These are phyloP conservation scores for Candida khao-thaluensis DNA, from an alignment of 805 yeast genomes.

Conservation along the genomic window DNA sequence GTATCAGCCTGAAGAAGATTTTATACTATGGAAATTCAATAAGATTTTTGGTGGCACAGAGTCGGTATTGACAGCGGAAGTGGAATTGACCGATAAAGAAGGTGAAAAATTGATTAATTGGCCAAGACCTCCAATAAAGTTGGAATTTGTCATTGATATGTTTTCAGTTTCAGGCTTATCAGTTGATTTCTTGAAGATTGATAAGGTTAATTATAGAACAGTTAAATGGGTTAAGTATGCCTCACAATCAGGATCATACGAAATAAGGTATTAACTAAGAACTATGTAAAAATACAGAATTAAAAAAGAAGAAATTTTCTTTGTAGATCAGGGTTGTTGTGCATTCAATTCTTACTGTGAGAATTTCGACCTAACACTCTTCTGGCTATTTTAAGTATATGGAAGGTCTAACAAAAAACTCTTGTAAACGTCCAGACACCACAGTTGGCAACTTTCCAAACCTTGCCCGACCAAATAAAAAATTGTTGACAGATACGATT, in stretches of 20 bases:
- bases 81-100: slow-evolving; percentile 34
- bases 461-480: background rate
- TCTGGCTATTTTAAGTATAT: too few species aligned
- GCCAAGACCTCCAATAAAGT: slow-evolving; percentile 74
- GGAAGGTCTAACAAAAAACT: slow-evolving; percentile 1
- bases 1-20: slow-evolving; percentile 62
- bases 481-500: background rate
- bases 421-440: background rate
- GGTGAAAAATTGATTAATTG: slow-evolving; percentile 33
- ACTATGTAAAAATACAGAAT: too few species aligned
- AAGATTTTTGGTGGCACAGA: slow-evolving; percentile 69
- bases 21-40: slow-evolving; percentile 67
- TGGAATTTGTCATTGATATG: slow-evolving; percentile 69
- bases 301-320: too few species aligned
- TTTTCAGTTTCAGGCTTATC: slow-evolving; percentile 74
- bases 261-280: slow-evolving; percentile 65
- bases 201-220: slow-evolving; percentile 62
- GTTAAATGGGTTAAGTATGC: slow-evolving; percentile 87
- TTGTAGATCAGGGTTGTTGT: background rate
- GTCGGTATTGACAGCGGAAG: slow-evolving; percentile 54
- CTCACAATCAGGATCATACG: slow-evolving; percentile 77
- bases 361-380: too few species aligned
- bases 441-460: background rate
- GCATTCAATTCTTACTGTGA: too few species aligned
- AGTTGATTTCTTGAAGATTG: slow-evolving; percentile 69